phyloP scores from a whole-genome alignment of 768 basidiomycete species.

The Sarcomyxa edulis region DNA sequence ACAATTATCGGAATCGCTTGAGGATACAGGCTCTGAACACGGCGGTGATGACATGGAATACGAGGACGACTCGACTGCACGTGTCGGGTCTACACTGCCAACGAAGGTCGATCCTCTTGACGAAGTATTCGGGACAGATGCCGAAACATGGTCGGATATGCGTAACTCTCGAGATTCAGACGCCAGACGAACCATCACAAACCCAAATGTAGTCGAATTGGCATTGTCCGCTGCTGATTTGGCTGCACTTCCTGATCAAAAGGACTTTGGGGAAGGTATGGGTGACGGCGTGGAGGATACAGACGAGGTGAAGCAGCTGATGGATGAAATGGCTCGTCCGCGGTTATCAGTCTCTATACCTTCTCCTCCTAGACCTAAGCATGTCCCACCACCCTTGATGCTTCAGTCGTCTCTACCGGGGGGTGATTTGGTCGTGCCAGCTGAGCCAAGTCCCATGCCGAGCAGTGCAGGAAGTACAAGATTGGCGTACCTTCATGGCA shows the following conservation, averaged over 20 bases:
- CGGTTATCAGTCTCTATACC: conserved; percentile 31
- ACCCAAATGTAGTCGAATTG: conserved; percentile 48
- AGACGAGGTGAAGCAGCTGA: conserved; percentile 36
- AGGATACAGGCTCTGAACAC: conserved; percentile 16
- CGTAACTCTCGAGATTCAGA: conserved; percentile 25
- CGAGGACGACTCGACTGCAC: conserved; percentile 30
- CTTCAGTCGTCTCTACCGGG: conserved; percentile 29
- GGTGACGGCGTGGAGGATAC: conserved; percentile 26
- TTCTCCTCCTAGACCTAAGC: conserved; percentile 34
- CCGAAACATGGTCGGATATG: conserved; percentile 56
- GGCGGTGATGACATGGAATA: conserved; percentile 28
- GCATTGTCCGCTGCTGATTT: conserved; percentile 43
- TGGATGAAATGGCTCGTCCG: conserved; percentile 34
- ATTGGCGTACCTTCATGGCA: conserved; percentile 43
- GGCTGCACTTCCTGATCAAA: conserved; percentile 18
- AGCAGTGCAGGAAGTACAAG: conserved; percentile 28
- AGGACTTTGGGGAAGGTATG: conserved; percentile 8
- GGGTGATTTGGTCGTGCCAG: conserved; percentile 28
- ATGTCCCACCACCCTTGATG: conserved; percentile 55
- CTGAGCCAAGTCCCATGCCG: conserved; percentile 28
- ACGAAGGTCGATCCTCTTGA: conserved; percentile 46
- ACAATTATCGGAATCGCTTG: conserved; percentile 24
- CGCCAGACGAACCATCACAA: conserved; percentile 18
- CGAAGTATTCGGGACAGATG: conserved; percentile 65
- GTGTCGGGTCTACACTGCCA: conserved; percentile 26